Percentiles rank a stretch among this genome's conserved stretches.
Evolutionary conservation across 306 rosid genomes (phyloP).

Genomic region (Crotalaria pallida): DNA sequence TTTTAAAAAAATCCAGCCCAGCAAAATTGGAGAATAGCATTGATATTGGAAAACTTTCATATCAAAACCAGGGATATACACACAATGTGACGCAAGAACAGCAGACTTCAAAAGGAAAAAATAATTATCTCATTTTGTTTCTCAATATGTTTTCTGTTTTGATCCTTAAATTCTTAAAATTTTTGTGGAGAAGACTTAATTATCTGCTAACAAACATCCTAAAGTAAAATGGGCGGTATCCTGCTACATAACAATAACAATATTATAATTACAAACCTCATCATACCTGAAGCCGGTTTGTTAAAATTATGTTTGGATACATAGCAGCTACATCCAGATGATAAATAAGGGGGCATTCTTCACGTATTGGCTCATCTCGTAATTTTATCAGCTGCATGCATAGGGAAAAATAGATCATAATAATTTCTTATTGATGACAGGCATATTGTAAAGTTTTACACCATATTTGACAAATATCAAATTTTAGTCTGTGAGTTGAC

Average conservation of each 20-base stretch:
- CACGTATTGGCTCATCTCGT: constrained; percentile 72
- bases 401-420: constrained; percentile 20
- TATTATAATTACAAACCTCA: constrained; percentile 1
- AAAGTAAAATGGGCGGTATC: neutral
- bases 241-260: constrained; percentile 16
- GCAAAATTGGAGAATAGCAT: neutral
- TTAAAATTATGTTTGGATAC: constrained; percentile 95
- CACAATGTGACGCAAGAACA: neutral
- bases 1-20: neutral
- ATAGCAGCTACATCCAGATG: constrained; percentile 99
- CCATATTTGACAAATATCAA: neutral
- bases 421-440: constrained; percentile 7
- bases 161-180: neutral
- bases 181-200: neutral
- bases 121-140: neutral
- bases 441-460: constrained; percentile 9
- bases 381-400: constrained; percentile 61
- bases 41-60: neutral
- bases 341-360: constrained; percentile 93
- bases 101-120: neutral
- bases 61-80: constrained; percentile 1
- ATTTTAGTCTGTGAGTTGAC: neutral
- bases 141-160: neutral
- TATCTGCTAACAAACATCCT: constrained; percentile 4
- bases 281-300: constrained; percentile 97